Evolutionary conservation across 2,329 filamentous ascomycete species (phyloP), one percentile per base, ranked within the genome.

Genomic region (Scedosporium boydii): DNA sequence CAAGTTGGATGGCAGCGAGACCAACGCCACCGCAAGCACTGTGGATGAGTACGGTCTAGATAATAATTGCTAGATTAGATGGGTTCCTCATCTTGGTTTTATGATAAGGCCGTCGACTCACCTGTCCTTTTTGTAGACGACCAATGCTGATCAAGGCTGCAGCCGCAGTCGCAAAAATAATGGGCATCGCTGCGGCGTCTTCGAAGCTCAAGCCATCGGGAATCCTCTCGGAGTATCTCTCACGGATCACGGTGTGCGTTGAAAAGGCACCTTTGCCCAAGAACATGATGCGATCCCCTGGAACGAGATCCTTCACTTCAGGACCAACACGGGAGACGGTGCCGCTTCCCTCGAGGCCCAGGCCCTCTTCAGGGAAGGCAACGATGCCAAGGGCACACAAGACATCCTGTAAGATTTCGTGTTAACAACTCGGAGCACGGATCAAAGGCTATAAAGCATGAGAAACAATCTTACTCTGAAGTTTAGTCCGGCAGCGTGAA

Each of bases 211-310:
- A 66, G 26, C 61, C 48, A 2, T 71, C 70, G 0, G 75, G 74
- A 7, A 80, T 75, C 10, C 69, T 68, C 51, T 67, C 69, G 1
- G 69, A 67, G 29, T 62, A 65, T 23, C 66, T 65, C 18, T 67
- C 67, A 1, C 66, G 63, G 18, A 69, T 67, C 14, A 65, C 67
- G 53, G 67, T 70, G 63, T 62, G 70, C 9, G 69, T 74, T 46
- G 62, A 73, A 71, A 60, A 70, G 62, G 63, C 67, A 21, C 61
- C 67, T 7, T 61, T 58, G 18, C 56, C 58, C 63, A 65, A 55
- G 63, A 70, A 69, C 34, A 71, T 67, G 26, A 77, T 71, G 1
- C 71, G 66, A 26, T 75, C 68, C 2, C 77, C 78, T 0, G 71
- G 61, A 0, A 64, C 59, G 5, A 80, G 68, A 5, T 68, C 60